Evolutionary conservation across 2,329 filamentous ascomycete species (phyloP), one percentile per base, ranked within the genome.

Genomic region (Ceratocystis ficicola): DNA sequence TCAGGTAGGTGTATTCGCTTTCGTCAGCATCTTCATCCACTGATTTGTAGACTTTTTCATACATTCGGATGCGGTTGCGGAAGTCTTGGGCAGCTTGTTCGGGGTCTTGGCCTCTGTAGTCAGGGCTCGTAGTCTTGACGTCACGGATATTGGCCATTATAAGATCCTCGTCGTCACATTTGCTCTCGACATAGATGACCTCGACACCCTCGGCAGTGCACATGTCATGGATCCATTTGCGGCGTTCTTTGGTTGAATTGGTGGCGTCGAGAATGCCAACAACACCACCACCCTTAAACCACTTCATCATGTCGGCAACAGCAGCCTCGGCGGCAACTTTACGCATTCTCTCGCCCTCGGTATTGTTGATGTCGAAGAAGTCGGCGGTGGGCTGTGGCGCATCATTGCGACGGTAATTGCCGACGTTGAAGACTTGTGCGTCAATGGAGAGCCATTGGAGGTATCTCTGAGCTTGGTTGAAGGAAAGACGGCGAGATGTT

Each of bases 111-210:
- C 92, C 94, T 67, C 86, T 80, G 75, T 99, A 99, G 76, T 99
- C 94, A 1, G 94, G 94, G 66, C 90, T 95, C 30, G 90, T 95
- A 1, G 91, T 93, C 81, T 99, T 99, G 72, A 99, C 94, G 73
- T 96, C 92, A 70, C 92, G 85, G 70, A 99, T 96, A 75, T 99
- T 99, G 79, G 86, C 89, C 91, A 96, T 96, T 77, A 99, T 96
- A 70, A 97, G 79, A 57, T 93, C 88, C 74, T 97, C 92, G 71
- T 96, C 87, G 73, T 99, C 93, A 75, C 94, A 99, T 74, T 94
- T 95, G 71, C 90, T 95, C 79, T 99, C 94, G 61, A 99, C 94
- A 71, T 95, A 99, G 61, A 99, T 79, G 8, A 95, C 92, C 73
- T 96, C 91, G 68, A 97, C 86, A 65, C 86, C 86, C 70, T 93